Conservation (phyloP, 176 grass and related monocot genomes). For the Hordeum vulgare region MorexV3_pseudomolecules_assembly NC_058523.1:297353491-297353990, state of each 20-base stretch:
- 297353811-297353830: background rate
- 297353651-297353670: slow-evolving; percentile 17
- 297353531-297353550: background rate
- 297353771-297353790: background rate
- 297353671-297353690: background rate
- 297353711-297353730: background rate
- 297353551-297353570: background rate
- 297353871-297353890: background rate
- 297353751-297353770: background rate
- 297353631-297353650: background rate
- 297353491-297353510: background rate
- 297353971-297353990: slow-evolving; percentile 56
- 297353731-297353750: background rate
- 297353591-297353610: slow-evolving; percentile 1
- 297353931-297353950: background rate
- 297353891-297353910: background rate
- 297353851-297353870: background rate
- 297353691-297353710: background rate
- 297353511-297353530: background rate
- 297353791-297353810: background rate
- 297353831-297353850: background rate
- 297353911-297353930: background rate
- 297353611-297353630: background rate
- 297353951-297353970: background rate
- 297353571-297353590: background rate